Evolutionary conservation across 306 rosid species (phyloP).

Genomic region (Myrica gale): DNA sequence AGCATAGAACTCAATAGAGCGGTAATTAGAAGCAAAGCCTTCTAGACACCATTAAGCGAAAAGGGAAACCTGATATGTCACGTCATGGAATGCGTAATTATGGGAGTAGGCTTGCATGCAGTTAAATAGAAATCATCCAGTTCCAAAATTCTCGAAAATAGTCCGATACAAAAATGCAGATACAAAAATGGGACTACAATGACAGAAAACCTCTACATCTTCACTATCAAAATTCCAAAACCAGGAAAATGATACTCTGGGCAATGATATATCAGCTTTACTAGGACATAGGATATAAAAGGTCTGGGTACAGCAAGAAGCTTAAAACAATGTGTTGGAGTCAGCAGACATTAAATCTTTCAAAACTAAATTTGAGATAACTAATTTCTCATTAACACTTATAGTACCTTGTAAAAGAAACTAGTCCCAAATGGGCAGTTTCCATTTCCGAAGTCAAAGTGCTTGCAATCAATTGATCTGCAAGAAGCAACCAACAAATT

Average conservation of each 20-base stretch:
- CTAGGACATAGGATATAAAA: not conserved
- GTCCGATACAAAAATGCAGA: not conserved
- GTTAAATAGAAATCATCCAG: not conserved
- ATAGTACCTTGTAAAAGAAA: conserved; percentile 91
- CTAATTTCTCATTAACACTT: conserved; percentile 6
- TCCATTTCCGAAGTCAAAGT: conserved; percentile 94
- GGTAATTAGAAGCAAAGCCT: too few species aligned
- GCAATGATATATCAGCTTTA: not conserved
- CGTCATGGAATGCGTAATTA: not conserved
- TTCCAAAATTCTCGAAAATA: not conserved
- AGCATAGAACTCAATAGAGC: too few species aligned
- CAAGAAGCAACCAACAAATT: conserved; percentile 2
- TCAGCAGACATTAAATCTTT: not conserved
- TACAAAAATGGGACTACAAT: not conserved
- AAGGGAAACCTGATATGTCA: not conserved
- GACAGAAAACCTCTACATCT: not conserved
- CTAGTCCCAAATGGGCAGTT: conserved; percentile 95
- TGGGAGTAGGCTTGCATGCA: not conserved
- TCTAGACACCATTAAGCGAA: not conserved
- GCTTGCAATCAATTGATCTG: conserved; percentile 98
- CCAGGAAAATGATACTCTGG: not conserved
- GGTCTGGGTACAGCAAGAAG: not conserved
- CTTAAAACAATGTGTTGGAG: not conserved
- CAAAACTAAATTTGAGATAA: not conserved
- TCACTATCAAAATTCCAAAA: not conserved